A percentile compares a stretch with the other conserved stretches of the same genome.
Evolutionary conservation across 257 asterid genomes (phyloP).

Genomic region (Solanum gracilifrons): DNA sequence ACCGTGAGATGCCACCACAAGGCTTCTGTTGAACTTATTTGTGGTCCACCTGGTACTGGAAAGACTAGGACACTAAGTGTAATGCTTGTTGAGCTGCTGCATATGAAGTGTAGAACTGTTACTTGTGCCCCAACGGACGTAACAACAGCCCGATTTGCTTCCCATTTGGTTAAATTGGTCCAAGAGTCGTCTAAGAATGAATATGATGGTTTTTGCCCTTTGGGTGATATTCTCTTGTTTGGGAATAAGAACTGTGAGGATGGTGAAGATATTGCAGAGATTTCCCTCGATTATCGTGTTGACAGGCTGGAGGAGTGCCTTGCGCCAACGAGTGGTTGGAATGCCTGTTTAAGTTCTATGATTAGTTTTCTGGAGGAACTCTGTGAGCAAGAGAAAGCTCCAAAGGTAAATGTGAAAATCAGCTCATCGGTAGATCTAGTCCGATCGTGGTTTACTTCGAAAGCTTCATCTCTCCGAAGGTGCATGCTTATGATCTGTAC

Average conservation of each 20-base stretch:
- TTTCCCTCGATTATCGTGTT: slow-evolving; percentile 28
- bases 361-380: slow-evolving; percentile 22
- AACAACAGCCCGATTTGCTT: slow-evolving; percentile 19
- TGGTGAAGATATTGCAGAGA: slow-evolving; percentile 14
- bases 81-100: slow-evolving; percentile 3
- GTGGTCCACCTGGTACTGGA: slow-evolving; percentile 21
- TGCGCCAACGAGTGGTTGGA: slow-evolving; percentile 22
- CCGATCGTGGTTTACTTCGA: background rate
- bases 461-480: background rate
- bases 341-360: slow-evolving; percentile 12
- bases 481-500: background rate
- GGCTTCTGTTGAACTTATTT: slow-evolving; percentile 4
- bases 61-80: slow-evolving; percentile 8
- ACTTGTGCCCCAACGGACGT: slow-evolving; percentile 9
- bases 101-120: background rate
- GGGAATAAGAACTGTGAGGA: slow-evolving; percentile 26
- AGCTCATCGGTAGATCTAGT: background rate
- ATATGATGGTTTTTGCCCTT: slow-evolving; percentile 1
- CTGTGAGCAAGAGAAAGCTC: background rate
- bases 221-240: slow-evolving; percentile 34
- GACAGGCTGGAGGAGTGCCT: slow-evolving; percentile 14
- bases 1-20: background rate
- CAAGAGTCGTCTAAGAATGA: background rate
- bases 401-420: background rate
- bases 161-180: slow-evolving; percentile 20